Evolutionary conservation across 1,139 yeast species (phyloP).

Genomic region (Suhomyces wounanorum): DNA sequence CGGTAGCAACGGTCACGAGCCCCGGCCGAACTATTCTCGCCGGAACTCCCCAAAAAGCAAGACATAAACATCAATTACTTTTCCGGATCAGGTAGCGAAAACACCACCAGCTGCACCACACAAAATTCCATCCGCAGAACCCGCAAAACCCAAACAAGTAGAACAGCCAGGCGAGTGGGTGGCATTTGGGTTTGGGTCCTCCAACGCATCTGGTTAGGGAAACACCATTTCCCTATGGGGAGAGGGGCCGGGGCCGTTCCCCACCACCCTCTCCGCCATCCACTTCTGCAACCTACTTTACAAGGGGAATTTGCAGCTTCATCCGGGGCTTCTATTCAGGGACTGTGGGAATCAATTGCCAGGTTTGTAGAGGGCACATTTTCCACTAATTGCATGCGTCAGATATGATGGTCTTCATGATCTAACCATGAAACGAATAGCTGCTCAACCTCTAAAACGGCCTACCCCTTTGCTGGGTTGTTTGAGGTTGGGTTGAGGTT

Average conservation of each 20-base stretch:
- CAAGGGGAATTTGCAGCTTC: not conserved
- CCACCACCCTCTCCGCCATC: not conserved
- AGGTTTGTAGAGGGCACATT: not conserved
- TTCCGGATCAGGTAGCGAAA: constrained; percentile 3
- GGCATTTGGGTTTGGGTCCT: not conserved
- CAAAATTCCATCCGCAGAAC: not conserved
- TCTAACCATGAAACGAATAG: not conserved
- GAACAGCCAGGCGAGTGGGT: not conserved
- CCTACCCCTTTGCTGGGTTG: not conserved
- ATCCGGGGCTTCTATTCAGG: not conserved
- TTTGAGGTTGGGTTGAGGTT: not conserved
- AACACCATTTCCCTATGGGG: not conserved
- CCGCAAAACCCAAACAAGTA: not conserved
- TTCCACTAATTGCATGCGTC: not conserved
- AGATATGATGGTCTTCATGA: not conserved
- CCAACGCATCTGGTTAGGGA: not conserved
- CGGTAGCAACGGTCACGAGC: constrained; percentile 6
- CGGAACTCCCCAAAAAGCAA: not conserved
- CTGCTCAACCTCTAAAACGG: not conserved
- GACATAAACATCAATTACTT: constrained; percentile 2
- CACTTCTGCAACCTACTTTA: too few species aligned
- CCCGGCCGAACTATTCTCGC: not conserved
- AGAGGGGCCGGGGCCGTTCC: not conserved
- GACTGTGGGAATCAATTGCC: too few species aligned
- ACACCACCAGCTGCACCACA: not conserved